Percentiles rank a stretch among this genome's conserved stretches.
These are phyloP conservation scores for Lentinula sp. DNA, from an alignment of 768 basidiomycete species.

Conservation along the genomic window DNA sequence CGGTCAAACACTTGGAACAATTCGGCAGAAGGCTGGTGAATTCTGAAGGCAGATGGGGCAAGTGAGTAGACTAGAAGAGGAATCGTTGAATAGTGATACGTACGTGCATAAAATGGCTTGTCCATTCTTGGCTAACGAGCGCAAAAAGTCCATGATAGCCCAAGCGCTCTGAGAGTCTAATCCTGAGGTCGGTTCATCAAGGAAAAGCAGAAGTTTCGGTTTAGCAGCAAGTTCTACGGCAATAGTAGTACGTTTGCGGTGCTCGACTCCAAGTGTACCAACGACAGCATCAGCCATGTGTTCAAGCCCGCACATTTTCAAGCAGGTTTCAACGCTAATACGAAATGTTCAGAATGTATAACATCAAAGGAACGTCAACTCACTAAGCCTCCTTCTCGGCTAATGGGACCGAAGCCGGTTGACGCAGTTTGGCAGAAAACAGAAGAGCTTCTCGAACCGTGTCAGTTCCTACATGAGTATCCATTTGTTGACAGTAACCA, in stretches of 20 bases:
- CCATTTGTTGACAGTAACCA: slow-evolving; percentile 85
- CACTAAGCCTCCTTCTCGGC: slow-evolving; percentile 78
- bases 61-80: background rate
- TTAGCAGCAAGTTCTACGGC: slow-evolving; percentile 86
- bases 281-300: slow-evolving; percentile 64
- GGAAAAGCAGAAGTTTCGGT: slow-evolving; percentile 75
- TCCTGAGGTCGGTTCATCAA: slow-evolving; percentile 83
- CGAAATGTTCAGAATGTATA: background rate
- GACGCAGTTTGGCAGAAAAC: slow-evolving; percentile 77
- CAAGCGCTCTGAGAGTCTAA: slow-evolving; percentile 85
- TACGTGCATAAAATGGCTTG: slow-evolving; percentile 90
- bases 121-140: slow-evolving; percentile 71
- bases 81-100: slow-evolving; percentile 16
- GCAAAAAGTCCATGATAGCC: slow-evolving; percentile 73
- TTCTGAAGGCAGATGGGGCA: slow-evolving; percentile 8
- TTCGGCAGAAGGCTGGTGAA: slow-evolving; percentile 73
- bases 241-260: slow-evolving; percentile 79
- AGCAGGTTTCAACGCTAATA: slow-evolving; percentile 42
- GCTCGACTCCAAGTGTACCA: slow-evolving; percentile 61
- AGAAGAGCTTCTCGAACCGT: slow-evolving; percentile 79
- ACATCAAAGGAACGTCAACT: slow-evolving; percentile 17
- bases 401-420: slow-evolving; percentile 56
- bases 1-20: slow-evolving; percentile 81
- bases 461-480: slow-evolving; percentile 66
- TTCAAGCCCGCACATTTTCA: slow-evolving; percentile 57